Base-by-base conservation (phyloP, 345 rosid species). In the Physaria fendleri region DNA sequence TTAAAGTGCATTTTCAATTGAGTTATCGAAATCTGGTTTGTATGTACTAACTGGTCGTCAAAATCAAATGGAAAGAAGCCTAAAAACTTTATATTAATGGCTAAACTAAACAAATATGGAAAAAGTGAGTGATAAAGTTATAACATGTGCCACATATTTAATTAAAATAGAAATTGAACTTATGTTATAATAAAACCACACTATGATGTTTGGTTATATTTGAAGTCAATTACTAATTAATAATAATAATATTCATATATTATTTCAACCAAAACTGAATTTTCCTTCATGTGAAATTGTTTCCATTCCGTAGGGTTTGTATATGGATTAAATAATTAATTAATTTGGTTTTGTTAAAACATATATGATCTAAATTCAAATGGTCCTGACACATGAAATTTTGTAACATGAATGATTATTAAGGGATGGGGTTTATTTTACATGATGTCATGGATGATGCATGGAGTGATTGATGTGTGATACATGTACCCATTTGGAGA, bases 401-500 rank as follows among this genome's bases (percentile, higher is more conserved):
- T 18, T 43, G 16, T 14, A 52, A 28, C 17, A 23, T 2, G 37
- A 6, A 33, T 49, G 38, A 20, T 55, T 65, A 22, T 22, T 20
- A 32, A n/a, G 50, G 9, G 14, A 25, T 43, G 42, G 42, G 14
- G 34, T 48, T 30, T 30, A 15, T 17, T 12, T 12, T 59, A 18
- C 56, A 35, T 43, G 39, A 48, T 48, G 58, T 15, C 43, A 67
- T 33, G 16, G 23, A 29, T 46, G 16, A 39, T 52, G 12, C 48
- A 39, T 55, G 52, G 59, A 30, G 17, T 61, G 29, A 7, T 2
- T 22, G 61, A 59, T 11, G 63, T 56, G 64, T 56, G 64, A 37
- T 53, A 49, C 54, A 53, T 61, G 67, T 61, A 68, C 62, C n/a
- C 21, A 44, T 60, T 44, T 47, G 50, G 51, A 37, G 25, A 41